Base-by-base conservation (phyloP, 2,329 filamentous ascomycete species). In the Venturiaceae sp. region DNA sequence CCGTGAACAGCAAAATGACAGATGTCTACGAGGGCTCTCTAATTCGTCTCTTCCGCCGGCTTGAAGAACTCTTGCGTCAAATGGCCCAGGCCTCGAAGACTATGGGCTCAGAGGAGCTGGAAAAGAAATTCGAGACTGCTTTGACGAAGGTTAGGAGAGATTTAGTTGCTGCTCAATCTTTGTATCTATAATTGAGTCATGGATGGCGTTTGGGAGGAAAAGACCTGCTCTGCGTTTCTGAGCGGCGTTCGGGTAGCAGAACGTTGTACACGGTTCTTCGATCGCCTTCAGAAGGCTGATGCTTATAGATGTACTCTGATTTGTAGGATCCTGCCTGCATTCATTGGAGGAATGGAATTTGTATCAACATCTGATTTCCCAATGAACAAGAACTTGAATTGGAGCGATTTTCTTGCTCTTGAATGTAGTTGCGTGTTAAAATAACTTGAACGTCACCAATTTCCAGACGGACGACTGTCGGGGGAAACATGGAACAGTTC, bases 1-100 rank as follows among this genome's bases (percentile, higher is more conserved):
- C 2, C 56, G 2, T n/a, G 21, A 39, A n/a, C 14, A 95, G 92
- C 75, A 95, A 95, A 90, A 96, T 99, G 92, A 97, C 94, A 30
- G 92, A 96, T 66, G 90, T 92, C 30, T 99, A 96, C 73, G 94
- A 99, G 76, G 94, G 94, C 61, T 96, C 90, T 60, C 78, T 99
- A 61, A 97, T 99, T 66, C 90, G 94, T 53, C 84, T 96, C 39
- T 99, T 99, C 83, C 88, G 94, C 58, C 88, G 94, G 21, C 80
- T 99, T 33, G 94, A 99, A 74, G 94, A 99, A 75, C 80, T 96
- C 60, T 79, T 99, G 36, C 84, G 94, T 64, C 94, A 99, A 73
- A 95, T 97, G 82, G 92, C 88, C 16, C 89, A 97, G 75, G 94
- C 92, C 26, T 84, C 89, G 64, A 97, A 96, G 76, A 92, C 96